Conservation (phyloP, 2,329 filamentous ascomycete species). For the Colletotrichum sansevieriae region DNA sequence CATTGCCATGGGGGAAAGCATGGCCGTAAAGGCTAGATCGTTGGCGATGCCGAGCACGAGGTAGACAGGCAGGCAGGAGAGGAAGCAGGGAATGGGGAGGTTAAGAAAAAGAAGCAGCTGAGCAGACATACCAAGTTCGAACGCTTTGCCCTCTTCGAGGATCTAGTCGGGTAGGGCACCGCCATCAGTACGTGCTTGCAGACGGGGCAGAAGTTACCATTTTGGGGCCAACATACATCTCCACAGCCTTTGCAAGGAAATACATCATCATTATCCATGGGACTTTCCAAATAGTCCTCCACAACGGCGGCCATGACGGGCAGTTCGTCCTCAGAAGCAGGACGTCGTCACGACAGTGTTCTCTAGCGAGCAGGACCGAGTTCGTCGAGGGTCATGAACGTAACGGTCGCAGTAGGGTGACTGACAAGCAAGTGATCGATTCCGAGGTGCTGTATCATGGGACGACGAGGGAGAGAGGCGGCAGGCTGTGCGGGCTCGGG, state of each 20-base stretch:
- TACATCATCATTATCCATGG: constrained; percentile 83
- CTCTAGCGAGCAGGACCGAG: constrained; percentile 28
- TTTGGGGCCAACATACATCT: constrained; percentile 71
- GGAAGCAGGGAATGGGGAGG: background rate
- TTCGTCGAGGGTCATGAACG: constrained; percentile 37
- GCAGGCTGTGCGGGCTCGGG: constrained; percentile 38
- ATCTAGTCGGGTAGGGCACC: constrained; percentile 70
- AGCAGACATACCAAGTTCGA: constrained; percentile 83
- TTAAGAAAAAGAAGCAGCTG: constrained; percentile 11
- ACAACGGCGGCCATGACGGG: constrained; percentile 62
- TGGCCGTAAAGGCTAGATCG: constrained; percentile 12
- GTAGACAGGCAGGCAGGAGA: background rate
- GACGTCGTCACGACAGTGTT: constrained; percentile 37
- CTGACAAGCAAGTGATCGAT: constrained; percentile 24
- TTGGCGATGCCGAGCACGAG: constrained; percentile 6
- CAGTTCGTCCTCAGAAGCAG: constrained; percentile 29
- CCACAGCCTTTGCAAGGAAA: constrained; percentile 95
- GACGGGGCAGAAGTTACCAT: constrained; percentile 20
- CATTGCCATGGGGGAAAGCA: constrained; percentile 34
- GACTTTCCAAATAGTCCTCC: constrained; percentile 73
- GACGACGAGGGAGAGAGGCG: constrained; percentile 30
- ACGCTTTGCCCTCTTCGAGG: constrained; percentile 97
- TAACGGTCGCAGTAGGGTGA: constrained; percentile 19
- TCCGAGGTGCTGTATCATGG: constrained; percentile 31
- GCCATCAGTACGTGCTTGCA: constrained; percentile 40